phyloP scores from a whole-genome alignment of 1,284 basidiomycete species.

The Stygiomarasmius scandens region DNA sequence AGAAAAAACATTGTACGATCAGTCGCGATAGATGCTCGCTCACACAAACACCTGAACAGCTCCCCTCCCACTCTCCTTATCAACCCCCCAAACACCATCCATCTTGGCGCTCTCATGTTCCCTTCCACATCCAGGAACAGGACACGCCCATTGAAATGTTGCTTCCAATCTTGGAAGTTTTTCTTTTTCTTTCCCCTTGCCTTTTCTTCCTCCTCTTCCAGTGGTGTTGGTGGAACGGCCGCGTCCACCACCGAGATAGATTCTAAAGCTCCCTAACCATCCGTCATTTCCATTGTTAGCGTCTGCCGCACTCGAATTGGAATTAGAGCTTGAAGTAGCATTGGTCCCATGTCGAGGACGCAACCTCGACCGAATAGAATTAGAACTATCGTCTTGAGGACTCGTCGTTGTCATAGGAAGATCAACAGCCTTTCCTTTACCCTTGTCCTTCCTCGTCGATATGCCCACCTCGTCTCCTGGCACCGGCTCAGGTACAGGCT shows the following conservation, averaged over 20 bases:
- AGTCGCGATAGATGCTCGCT: neutral
- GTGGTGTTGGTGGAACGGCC: constrained; percentile 1
- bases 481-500: constrained; percentile 16
- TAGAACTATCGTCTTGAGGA: constrained; percentile 29
- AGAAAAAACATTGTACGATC: no score
- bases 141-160: constrained; percentile 63
- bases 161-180: constrained; percentile 44
- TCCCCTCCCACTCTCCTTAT: constrained; percentile 15
- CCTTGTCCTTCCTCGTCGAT: constrained; percentile 38
- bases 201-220: neutral
- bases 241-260: no score
- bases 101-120: constrained; percentile 59
- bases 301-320: constrained; percentile 12
- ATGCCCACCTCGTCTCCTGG: constrained; percentile 40
- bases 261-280: neutral
- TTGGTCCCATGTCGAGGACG: constrained; percentile 33
- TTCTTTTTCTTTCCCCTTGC: constrained; percentile 39
- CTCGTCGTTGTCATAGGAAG: neutral
- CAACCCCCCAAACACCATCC: constrained; percentile 56
- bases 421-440: constrained; percentile 30
- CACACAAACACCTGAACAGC: constrained; percentile 6
- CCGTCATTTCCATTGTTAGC: neutral
- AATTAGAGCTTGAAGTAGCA: constrained; percentile 11
- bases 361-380: constrained; percentile 56
- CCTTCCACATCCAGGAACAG: constrained; percentile 56